A percentile compares a stretch with the other conserved stretches of the same genome.
Evolutionary conservation across 495 filamentous ascomycete genomes (phyloP).

Genomic region (Apodospora peruviana): DNA sequence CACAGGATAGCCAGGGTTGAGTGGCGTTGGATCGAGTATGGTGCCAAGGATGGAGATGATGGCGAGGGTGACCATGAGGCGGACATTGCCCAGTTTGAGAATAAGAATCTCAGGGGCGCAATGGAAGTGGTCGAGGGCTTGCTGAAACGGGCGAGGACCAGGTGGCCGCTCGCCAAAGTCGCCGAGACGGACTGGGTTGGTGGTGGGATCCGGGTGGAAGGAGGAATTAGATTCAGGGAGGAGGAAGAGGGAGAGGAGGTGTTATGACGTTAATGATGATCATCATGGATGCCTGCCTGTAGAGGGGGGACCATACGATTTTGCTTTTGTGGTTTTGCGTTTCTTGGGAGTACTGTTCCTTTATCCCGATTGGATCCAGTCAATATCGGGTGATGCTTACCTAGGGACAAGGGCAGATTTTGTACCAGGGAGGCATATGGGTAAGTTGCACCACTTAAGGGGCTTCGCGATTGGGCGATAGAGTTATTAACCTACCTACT

Average conservation of each 20-base stretch:
- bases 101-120: constrained; percentile 62
- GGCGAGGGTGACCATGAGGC: constrained; percentile 42
- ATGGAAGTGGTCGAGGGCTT: constrained; percentile 75
- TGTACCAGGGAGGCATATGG: no score
- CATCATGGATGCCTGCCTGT: no score
- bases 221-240: constrained; percentile 63
- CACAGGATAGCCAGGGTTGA: constrained; percentile 94
- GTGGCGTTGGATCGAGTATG: constrained; percentile 88
- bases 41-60: constrained; percentile 59
- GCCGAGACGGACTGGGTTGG: constrained; percentile 69
- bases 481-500: no score
- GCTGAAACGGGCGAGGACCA: constrained; percentile 68
- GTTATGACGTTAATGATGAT: constrained; percentile 11
- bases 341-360: no score
- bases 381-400: no score
- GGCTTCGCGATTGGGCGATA: no score
- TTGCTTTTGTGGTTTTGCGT: no score
- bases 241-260: constrained; percentile 55
- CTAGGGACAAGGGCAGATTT: no score
- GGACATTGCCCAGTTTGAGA: constrained; percentile 44
- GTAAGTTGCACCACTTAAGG: no score
- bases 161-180: constrained; percentile 69
- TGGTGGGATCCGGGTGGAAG: constrained; percentile 64
- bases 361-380: no score
- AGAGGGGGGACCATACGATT: no score